Conservation (phyloP, 192 early-diverging fungal species). For the Gaertneriomyces semiglobifer region DNA sequence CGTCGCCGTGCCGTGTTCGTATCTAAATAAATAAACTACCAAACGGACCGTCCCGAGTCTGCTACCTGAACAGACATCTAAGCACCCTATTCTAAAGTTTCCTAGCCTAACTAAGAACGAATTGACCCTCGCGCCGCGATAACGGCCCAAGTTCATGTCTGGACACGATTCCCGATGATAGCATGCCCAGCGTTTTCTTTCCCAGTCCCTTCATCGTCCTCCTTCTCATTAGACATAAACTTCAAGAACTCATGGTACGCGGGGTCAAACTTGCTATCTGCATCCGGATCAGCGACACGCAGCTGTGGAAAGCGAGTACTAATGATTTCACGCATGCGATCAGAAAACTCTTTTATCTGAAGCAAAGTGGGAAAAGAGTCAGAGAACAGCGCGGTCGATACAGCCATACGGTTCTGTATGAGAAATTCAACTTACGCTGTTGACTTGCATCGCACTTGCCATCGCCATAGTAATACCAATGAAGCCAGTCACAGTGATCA, state of each 20-base stretch:
- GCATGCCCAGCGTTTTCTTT: conserved; percentile 22
- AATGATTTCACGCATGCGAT: conserved; percentile 26
- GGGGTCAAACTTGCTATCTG: conserved; percentile 34
- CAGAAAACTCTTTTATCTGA: conserved; percentile 41
- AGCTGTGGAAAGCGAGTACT: conserved; percentile 25
- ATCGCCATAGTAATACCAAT: conserved; percentile 33
- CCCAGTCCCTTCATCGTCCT: conserved; percentile 28
- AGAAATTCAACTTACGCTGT: conserved; percentile 30
- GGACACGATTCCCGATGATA: conserved; percentile 20
- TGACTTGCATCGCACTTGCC: conserved; percentile 36
- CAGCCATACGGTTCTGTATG: neutral
- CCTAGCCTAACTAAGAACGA: no score
- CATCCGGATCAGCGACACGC: conserved; percentile 24
- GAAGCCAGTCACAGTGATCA: conserved; percentile 35
- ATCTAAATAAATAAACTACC: no score
- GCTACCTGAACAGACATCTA: no score
- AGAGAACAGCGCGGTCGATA: neutral
- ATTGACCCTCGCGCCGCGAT: neutral
- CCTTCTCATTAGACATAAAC: conserved; percentile 28
- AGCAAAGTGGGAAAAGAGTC: neutral
- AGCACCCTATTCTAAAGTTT: no score
- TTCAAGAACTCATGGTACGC: conserved; percentile 37
- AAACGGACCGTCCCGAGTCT: no score
- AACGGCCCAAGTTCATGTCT: conserved; percentile 15
- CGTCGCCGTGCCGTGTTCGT: no score